These are phyloP conservation scores for Penstemon eatonii DNA, from an alignment of 257 asterid species.

Conservation along the genomic window DNA sequence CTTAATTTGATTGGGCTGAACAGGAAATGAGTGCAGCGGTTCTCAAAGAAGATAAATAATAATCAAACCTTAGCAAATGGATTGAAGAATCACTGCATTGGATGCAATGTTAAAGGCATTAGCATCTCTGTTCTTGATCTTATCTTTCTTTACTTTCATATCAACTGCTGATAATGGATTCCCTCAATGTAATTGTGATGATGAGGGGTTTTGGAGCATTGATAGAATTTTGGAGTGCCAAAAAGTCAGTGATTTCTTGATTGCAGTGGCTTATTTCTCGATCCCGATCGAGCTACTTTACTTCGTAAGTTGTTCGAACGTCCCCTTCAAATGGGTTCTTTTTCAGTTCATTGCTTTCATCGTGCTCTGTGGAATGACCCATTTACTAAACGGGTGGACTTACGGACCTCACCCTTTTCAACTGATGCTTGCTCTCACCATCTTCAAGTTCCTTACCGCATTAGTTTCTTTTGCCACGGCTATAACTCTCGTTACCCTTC, in stretches of 20 bases:
- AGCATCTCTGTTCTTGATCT: conserved; percentile 46
- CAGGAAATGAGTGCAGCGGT: too few relatives aligned
- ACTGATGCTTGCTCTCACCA: conserved; percentile 76
- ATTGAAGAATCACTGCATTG: conserved; percentile 37
- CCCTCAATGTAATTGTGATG: conserved; percentile 73
- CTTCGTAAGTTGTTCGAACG: conserved; percentile 72
- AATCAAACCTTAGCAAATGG: conserved; percentile 18
- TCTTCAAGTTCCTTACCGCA: conserved; percentile 83
- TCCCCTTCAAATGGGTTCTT: conserved; percentile 95
- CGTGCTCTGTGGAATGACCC: conserved; percentile 94
- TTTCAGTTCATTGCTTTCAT: conserved; percentile 84
- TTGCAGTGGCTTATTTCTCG: conserved; percentile 92
- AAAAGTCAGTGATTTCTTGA: conserved; percentile 76
- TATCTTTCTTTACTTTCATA: conserved; percentile 36
- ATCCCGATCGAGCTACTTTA: conserved; percentile 93
- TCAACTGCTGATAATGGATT: conserved; percentile 48
- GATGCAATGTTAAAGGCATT: conserved; percentile 65
- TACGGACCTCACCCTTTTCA: conserved; percentile 84
- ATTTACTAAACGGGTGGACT: conserved; percentile 88
- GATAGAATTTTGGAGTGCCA: conserved; percentile 70
- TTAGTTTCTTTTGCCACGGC: conserved; percentile 86
- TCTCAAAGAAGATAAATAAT: conserved; percentile 11
- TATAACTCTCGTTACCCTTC: conserved; percentile 66
- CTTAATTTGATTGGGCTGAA: too few relatives aligned
- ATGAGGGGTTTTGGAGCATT: conserved; percentile 74